These are phyloP conservation scores for Cucurbita maxima DNA, from an alignment of 306 rosid genomes.

Conservation along the genomic window DNA sequence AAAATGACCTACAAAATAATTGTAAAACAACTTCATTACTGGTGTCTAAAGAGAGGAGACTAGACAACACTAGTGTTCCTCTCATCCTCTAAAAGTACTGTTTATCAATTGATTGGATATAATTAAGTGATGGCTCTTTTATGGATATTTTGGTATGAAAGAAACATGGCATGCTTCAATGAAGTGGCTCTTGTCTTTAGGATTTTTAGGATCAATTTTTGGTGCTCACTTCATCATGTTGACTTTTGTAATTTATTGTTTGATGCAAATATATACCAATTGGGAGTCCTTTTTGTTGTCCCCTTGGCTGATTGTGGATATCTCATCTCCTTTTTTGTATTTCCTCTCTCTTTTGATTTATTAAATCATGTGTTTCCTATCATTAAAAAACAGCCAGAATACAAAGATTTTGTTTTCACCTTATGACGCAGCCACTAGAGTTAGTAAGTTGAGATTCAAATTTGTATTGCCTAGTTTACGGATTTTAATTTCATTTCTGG, in stretches of 20 bases:
- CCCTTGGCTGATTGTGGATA: not conserved
- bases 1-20: too few relatives aligned
- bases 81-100: not conserved
- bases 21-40: not conserved
- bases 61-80: not conserved
- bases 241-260: not conserved
- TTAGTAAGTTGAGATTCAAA: not conserved
- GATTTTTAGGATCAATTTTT: not conserved
- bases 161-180: not conserved
- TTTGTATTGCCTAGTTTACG: not conserved
- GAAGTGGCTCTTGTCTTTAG: not conserved
- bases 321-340: not conserved
- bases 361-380: not conserved
- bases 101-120: not conserved
- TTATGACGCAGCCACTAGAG: not conserved
- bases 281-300: not conserved
- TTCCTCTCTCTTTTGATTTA: not conserved
- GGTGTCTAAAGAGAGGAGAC: not conserved
- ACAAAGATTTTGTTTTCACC: not conserved
- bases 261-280: not conserved
- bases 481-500: not conserved
- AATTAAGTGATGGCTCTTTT: not conserved
- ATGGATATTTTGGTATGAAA: not conserved
- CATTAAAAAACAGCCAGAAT: not conserved
- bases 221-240: not conserved